Evolutionary conservation across 2,329 filamentous ascomycete species (phyloP).

Genomic region (Microthyrium microscopicum): DNA sequence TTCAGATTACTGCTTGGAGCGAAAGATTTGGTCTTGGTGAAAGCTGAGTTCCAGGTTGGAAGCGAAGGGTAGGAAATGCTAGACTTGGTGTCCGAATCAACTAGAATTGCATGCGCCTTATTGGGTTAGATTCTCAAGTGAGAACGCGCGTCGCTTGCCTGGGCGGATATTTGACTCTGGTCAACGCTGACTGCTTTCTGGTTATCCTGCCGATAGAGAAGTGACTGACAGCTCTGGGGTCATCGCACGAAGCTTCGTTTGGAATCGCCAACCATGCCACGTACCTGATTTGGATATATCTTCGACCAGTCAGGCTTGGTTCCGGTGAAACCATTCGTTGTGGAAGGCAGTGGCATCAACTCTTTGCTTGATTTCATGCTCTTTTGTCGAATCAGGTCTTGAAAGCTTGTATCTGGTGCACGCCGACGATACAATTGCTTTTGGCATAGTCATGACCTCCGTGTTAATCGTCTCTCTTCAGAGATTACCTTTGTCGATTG

Average conservation of each 20-base stretch:
- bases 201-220: slow-evolving; percentile 17
- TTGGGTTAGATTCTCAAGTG: slow-evolving; percentile 58
- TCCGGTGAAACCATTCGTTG: slow-evolving; percentile 14
- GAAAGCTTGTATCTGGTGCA: slow-evolving; percentile 36
- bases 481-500: slow-evolving; percentile 25
- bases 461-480: slow-evolving; percentile 48
- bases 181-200: slow-evolving; percentile 39
- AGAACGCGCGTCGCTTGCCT: slow-evolving; percentile 59
- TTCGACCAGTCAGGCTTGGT: slow-evolving; percentile 10
- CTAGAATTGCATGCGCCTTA: slow-evolving; percentile 55
- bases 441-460: slow-evolving; percentile 39
- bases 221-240: slow-evolving; percentile 24
- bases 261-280: too few relatives aligned
- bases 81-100: slow-evolving; percentile 32
- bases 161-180: slow-evolving; percentile 54
- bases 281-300: slow-evolving; percentile 16
- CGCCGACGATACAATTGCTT: slow-evolving; percentile 33
- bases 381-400: slow-evolving; percentile 19
- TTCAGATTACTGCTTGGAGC: too few relatives aligned
- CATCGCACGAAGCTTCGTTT: slow-evolving; percentile 24
- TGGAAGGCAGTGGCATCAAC: slow-evolving; percentile 12
- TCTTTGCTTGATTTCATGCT: slow-evolving; percentile 25
- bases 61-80: slow-evolving; percentile 22
- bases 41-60: slow-evolving; percentile 12
- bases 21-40: slow-evolving; percentile 4